Conservation (phyloP, 106 monocot genomes). For the Amphibolis antarctica region DNA sequence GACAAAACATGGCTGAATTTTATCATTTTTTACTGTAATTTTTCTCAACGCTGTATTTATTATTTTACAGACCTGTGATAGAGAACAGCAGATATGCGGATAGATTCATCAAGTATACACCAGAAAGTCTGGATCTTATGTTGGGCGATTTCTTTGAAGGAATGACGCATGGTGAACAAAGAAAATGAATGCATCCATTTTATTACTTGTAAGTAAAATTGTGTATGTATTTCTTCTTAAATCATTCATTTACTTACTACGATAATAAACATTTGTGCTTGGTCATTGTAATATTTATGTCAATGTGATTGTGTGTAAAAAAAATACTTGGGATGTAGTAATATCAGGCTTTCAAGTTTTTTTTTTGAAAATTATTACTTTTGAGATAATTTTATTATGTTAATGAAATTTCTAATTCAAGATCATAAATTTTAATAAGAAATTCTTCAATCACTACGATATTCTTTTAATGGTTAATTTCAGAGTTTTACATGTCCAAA, state of each 20-base stretch:
- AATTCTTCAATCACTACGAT: too few relatives aligned
- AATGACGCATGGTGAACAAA: constrained; percentile 44
- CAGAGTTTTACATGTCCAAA: too few relatives aligned
- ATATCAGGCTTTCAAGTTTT: too few relatives aligned
- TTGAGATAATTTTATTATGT: too few relatives aligned
- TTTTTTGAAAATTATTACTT: too few relatives aligned
- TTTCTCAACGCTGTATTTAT: neutral
- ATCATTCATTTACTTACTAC: neutral
- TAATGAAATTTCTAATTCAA: too few relatives aligned
- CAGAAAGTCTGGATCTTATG: constrained; percentile 61
- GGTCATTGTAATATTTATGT: neutral
- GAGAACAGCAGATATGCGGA: constrained; percentile 63
- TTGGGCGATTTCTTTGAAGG: constrained; percentile 76
- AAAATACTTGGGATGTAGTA: too few relatives aligned
- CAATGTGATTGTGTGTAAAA: too few relatives aligned
- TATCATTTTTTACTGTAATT: neutral
- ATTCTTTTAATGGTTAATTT: too few relatives aligned
- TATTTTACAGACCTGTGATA: constrained; percentile 38
- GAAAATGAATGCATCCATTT: constrained; percentile 16
- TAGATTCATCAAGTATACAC: constrained; percentile 53
- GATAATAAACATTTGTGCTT: neutral
- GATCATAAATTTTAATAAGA: too few relatives aligned
- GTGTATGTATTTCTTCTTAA: neutral
- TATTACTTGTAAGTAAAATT: neutral
- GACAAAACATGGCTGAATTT: neutral